Base-by-base conservation (phyloP, 495 filamentous ascomycete genomes). In the Bacidia gigantensis region DNA sequence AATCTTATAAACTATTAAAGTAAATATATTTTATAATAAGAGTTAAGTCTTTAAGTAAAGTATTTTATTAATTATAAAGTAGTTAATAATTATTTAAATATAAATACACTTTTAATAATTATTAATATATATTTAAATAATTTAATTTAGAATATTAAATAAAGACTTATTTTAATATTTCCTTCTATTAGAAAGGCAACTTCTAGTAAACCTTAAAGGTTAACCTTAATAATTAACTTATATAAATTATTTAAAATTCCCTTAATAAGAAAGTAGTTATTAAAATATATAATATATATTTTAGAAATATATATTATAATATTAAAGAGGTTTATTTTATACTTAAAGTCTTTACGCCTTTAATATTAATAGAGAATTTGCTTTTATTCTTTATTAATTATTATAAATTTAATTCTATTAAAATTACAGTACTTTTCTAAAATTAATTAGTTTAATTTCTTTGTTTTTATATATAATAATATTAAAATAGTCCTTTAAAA, bases 331-430 rank as follows among this genome's bases (percentile, higher is more conserved):
- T 22, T 59, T 21, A 9, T 50, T 46, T 56, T 60, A 46, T 3
- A 46, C 41, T 29, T 60, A 58, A 50, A 18, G 48, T 60, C 43
- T 57, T 60, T 24, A 40, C 51, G 51, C 57, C 57, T 26, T 39
- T 54, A 24, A 58, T 46, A 18, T 38, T 21, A 18, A 58, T 44
- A 11, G 11, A 45, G 21, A 12, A 45, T 12, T 11, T 11, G 10
- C 11, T 11, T 11, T 11, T 45, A 45, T 11, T 45, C 21, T 11
- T 45, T 45, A 11, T 45, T 20, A 11, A 11, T 45, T 12, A 45
- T 45, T 11, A 45, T 11, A 45, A 45, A 20, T 22, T 22, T 22
- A 11, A 10, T 12, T 45, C 21, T 45, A 45, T 9, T 11, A 11
- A 45, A 45, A 9, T 9, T 11, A 10, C 21, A n/a, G 9, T 45